Evolutionary conservation across 805 yeast genomes (phyloP).

Genomic region (Candida krabiensis): DNA sequence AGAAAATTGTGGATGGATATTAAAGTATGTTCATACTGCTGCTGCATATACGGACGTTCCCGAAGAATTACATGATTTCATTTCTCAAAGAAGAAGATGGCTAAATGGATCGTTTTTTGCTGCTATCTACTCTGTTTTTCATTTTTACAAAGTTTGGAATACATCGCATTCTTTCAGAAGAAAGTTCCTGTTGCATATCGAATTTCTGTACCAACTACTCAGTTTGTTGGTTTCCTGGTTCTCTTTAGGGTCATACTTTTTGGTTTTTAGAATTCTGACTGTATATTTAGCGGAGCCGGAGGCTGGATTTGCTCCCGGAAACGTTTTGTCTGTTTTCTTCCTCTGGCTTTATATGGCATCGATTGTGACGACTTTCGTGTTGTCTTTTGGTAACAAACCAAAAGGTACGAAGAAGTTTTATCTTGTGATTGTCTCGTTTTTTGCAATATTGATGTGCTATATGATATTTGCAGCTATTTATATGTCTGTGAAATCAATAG

Average conservation of each 20-base stretch:
- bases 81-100: slow-evolving; percentile 95
- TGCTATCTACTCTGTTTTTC: slow-evolving; percentile 80
- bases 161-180: slow-evolving; percentile 72
- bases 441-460: slow-evolving; percentile 86
- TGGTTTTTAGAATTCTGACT: slow-evolving; percentile 87
- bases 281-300: slow-evolving; percentile 66
- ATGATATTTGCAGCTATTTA: slow-evolving; percentile 85
- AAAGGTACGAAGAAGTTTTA: slow-evolving; percentile 84
- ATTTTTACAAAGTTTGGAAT: slow-evolving; percentile 72
- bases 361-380: slow-evolving; percentile 79
- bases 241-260: slow-evolving; percentile 83
- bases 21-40: slow-evolving; percentile 84
- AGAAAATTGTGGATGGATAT: slow-evolving; percentile 65
- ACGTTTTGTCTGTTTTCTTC: slow-evolving; percentile 71
- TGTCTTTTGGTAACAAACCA: slow-evolving; percentile 93
- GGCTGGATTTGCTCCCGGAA: slow-evolving; percentile 69
- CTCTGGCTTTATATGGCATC: slow-evolving; percentile 85
- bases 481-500: slow-evolving; percentile 64
- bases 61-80: slow-evolving; percentile 78
- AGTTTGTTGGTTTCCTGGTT: slow-evolving; percentile 88
- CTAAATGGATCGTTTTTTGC: slow-evolving; percentile 96
- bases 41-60: slow-evolving; percentile 97
- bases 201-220: slow-evolving; percentile 75
- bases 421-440: slow-evolving; percentile 68
- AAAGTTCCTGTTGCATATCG: slow-evolving; percentile 70